phyloP scores from a whole-genome alignment of 352 stramenopile genomes.

The Globisporangium viniferum region DNA sequence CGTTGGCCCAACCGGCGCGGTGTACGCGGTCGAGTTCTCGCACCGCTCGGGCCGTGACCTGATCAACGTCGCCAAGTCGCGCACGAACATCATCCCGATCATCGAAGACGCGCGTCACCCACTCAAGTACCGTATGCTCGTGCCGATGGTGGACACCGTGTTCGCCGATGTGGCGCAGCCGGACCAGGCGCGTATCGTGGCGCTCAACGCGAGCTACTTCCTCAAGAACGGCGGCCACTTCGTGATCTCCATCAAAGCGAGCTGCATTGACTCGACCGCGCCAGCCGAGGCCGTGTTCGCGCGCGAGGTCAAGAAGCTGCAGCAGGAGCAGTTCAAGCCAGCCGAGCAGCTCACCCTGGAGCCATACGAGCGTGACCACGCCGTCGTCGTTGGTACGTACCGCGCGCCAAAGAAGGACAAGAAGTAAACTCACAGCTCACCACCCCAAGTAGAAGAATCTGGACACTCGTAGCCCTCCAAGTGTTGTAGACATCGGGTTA shows the following conservation, averaged over 20 bases:
- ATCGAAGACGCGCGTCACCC: slow-evolving; percentile 98
- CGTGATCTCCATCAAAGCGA: slow-evolving; percentile 99
- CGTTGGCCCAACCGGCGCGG: slow-evolving; percentile 94
- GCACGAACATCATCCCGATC: slow-evolving; percentile 99
- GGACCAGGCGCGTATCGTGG: slow-evolving; percentile 99
- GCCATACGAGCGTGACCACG: slow-evolving; percentile 99
- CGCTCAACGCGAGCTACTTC: slow-evolving; percentile 99
- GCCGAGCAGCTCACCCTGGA: slow-evolving; percentile 99
- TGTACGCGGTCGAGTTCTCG: slow-evolving; percentile 99
- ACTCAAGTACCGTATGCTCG: slow-evolving; percentile 98
- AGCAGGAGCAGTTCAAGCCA: slow-evolving; percentile 98
- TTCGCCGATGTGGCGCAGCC: slow-evolving; percentile 99
- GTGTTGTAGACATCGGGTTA: not conserved
- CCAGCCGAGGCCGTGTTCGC: slow-evolving; percentile 97
- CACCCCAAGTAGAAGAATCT: slow-evolving; percentile 7
- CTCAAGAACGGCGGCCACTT: slow-evolving; percentile 99
- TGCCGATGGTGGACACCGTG: slow-evolving; percentile 98
- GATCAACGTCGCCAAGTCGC: slow-evolving; percentile 98
- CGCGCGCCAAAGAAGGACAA: slow-evolving; percentile 93
- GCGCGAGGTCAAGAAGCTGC: slow-evolving; percentile 96
- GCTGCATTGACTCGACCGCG: slow-evolving; percentile 98
- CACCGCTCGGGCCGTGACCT: slow-evolving; percentile 98
- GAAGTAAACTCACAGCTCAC: slow-evolving; percentile 38
- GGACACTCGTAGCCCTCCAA: not conserved
- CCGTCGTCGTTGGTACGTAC: slow-evolving; percentile 97